These are phyloP conservation scores for Dothideomycetidae sp. DNA, from an alignment of 2,329 filamentous ascomycete genomes.

Conservation along the genomic window DNA sequence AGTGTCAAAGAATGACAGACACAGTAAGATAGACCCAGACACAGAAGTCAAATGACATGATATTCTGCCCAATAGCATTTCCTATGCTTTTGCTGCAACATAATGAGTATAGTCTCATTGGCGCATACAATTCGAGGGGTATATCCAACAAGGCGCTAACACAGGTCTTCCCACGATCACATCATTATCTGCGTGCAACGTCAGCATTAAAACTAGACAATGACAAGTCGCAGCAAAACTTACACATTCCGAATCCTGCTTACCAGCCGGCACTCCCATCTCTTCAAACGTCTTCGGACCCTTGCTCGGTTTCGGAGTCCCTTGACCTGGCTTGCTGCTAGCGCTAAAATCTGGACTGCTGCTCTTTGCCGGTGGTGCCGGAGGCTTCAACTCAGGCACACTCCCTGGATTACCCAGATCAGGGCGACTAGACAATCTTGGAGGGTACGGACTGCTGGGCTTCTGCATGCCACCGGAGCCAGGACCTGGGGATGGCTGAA, in stretches of 20 bases:
- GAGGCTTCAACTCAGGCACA: conserved; percentile 8
- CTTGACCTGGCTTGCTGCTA: conserved; percentile 18
- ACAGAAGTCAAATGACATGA: too few relatives aligned
- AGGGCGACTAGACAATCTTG: conserved; percentile 5
- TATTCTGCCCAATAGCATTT: too few relatives aligned
- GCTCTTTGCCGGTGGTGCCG: conserved; percentile 10
- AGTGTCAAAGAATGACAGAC: too few relatives aligned
- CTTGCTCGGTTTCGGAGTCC: conserved; percentile 40
- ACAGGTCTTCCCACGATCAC: not conserved
- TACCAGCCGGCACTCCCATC: conserved; percentile 82
- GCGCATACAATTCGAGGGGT: too few relatives aligned
- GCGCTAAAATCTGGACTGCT: conserved; percentile 17
- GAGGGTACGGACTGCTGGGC: conserved; percentile 5
- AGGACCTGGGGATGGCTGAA: too few relatives aligned
- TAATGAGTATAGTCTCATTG: too few relatives aligned
- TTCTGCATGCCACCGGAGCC: conserved; percentile 4
- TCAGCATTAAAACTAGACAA: not conserved
- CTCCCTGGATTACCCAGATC: conserved; percentile 1
- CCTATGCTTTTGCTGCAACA: too few relatives aligned
- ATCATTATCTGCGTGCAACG: conserved; percentile 6
- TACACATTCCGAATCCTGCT: conserved; percentile 85
- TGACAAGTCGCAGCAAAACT: conserved; percentile 22
- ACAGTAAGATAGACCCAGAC: too few relatives aligned
- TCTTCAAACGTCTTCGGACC: conserved; percentile 94
- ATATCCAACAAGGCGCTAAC: not conserved